These are phyloP conservation scores for Fusarium pininemorale DNA, from an alignment of 2,329 filamentous ascomycete genomes.

Conservation along the genomic window DNA sequence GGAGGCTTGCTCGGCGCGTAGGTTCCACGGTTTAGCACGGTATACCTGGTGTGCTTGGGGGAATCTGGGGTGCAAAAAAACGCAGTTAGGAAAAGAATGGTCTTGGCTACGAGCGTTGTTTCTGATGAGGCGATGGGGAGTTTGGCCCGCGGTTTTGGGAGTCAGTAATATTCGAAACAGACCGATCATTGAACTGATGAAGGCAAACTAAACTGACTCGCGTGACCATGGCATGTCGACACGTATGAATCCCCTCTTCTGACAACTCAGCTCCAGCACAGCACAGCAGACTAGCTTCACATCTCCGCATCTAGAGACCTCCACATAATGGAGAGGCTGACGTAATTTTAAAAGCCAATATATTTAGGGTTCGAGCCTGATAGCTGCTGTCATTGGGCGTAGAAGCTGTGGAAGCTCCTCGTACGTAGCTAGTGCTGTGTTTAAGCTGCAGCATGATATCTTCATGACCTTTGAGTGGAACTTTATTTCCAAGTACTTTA, in stretches of 20 bases:
- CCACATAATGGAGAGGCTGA: conserved; percentile 33
- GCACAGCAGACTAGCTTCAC: conserved; percentile 3
- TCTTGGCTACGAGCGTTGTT: conserved; percentile 29
- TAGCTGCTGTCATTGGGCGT: conserved; percentile 13
- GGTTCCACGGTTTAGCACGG: conserved; percentile 15
- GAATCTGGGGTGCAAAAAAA: conserved; percentile 16
- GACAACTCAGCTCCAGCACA: conserved; percentile 1
- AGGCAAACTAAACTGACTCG: not conserved
- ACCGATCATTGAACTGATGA: conserved; percentile 18
- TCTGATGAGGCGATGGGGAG: conserved; percentile 37
- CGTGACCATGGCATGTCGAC: conserved; percentile 10
- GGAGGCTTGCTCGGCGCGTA: conserved; percentile 16
- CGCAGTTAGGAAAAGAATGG: conserved; percentile 25
- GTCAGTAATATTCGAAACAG: conserved; percentile 33
- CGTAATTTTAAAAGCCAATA: conserved; percentile 34
- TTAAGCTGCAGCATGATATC: conserved; percentile 34
- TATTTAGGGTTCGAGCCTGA: conserved; percentile 17
- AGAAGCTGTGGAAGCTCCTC: conserved; percentile 12
- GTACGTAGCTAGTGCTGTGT: conserved; percentile 11
- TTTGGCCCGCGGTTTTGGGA: conserved; percentile 32
- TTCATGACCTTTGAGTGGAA: conserved; percentile 32
- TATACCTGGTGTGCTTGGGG: conserved; percentile 16
- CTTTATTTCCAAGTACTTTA: conserved; percentile 29
- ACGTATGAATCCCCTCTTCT: conserved; percentile 22
- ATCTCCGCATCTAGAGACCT: conserved; percentile 26